Conservation (phyloP, 495 filamentous ascomycete genomes). For the Penicillium roqueforti region DNA sequence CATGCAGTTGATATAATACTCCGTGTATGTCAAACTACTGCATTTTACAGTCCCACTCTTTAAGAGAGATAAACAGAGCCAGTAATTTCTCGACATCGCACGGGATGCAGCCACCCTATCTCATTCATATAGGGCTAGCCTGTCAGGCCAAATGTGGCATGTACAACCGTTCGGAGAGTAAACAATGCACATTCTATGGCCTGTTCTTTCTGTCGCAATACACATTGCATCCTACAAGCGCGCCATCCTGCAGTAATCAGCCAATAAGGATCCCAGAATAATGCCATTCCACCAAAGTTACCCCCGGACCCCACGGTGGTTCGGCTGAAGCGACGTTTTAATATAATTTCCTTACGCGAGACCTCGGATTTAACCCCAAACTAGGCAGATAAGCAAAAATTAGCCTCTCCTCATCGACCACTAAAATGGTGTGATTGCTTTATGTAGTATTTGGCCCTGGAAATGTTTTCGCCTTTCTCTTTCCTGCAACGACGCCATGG, state of each 20-base stretch:
- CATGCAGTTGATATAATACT: neutral
- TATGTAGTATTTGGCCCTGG: neutral
- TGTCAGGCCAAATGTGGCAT: too few species aligned
- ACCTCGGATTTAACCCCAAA: neutral
- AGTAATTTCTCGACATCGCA: too few species aligned
- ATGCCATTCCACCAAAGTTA: neutral
- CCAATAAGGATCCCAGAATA: constrained; percentile 1
- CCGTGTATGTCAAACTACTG: neutral
- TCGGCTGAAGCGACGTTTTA: neutral
- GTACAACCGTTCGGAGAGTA: too few species aligned
- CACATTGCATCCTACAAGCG: neutral
- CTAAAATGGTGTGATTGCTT: constrained; percentile 23
- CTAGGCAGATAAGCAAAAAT: constrained; percentile 7
- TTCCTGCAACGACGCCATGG: constrained; percentile 10
- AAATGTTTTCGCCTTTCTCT: neutral
- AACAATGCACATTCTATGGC: too few species aligned
- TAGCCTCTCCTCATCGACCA: constrained; percentile 15
- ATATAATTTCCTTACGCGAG: neutral
- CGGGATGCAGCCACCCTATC: too few species aligned
- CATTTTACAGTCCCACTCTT: neutral
- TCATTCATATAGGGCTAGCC: too few species aligned
- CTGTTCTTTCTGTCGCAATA: neutral
- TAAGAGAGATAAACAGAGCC: neutral
- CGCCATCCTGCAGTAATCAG: neutral
- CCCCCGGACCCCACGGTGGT: neutral